Evolutionary conservation across 2,329 filamentous ascomycete genomes (phyloP).

Genomic region (Sarocladium oryzae): DNA sequence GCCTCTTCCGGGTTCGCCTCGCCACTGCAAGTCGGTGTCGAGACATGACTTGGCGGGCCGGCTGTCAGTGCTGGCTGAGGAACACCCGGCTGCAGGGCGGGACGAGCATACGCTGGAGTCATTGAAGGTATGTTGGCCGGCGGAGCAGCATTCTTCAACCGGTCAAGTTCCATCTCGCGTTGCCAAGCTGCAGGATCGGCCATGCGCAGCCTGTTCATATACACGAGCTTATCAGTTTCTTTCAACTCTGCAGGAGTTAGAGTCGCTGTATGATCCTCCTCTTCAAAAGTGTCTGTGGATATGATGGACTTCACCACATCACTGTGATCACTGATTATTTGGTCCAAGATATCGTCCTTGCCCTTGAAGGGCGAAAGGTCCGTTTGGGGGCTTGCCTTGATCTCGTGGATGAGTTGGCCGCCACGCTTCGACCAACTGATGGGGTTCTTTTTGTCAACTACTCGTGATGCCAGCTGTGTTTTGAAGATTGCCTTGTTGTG

Average conservation of each 20-base stretch:
- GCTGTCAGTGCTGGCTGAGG: too few relatives aligned
- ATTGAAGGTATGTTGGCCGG: constrained; percentile 8
- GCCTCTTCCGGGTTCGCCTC: background rate
- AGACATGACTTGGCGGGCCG: too few relatives aligned
- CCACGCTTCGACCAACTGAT: constrained; percentile 56
- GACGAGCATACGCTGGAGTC: too few relatives aligned
- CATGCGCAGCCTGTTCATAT: constrained; percentile 25
- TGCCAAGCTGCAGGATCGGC: constrained; percentile 26
- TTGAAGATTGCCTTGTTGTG: constrained; percentile 77
- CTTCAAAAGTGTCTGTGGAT: constrained; percentile 66
- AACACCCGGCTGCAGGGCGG: too few relatives aligned
- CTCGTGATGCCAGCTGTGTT: constrained; percentile 67
- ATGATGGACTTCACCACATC: constrained; percentile 47
- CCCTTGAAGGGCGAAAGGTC: constrained; percentile 48
- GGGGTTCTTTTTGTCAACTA: constrained; percentile 78
- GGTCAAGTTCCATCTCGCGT: background rate
- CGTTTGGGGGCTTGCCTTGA: constrained; percentile 43
- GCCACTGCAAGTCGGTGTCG: too few relatives aligned
- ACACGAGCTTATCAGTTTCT: constrained; percentile 40
- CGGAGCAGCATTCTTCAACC: background rate
- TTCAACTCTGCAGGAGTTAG: constrained; percentile 55
- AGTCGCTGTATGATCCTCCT: constrained; percentile 51
- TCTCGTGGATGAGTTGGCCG: constrained; percentile 51
- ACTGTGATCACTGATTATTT: constrained; percentile 32
- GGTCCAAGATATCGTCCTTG: constrained; percentile 57